Base-by-base conservation (phyloP, 2,329 filamentous ascomycete genomes). In the Colletotrichum sublineola region DNA sequence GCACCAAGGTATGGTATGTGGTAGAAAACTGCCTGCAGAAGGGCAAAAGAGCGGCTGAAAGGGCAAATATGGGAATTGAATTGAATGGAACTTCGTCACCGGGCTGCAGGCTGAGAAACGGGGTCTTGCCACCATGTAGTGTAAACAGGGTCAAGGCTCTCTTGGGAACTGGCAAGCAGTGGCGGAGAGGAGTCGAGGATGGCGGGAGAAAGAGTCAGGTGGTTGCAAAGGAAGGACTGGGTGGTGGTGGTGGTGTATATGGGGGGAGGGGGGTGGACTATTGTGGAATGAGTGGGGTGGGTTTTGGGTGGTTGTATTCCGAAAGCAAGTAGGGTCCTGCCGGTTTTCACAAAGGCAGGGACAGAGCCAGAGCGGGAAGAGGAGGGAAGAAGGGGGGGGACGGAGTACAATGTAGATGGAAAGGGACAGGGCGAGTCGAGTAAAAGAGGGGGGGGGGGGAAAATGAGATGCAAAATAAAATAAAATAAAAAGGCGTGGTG, bases 321-420 rank as follows among this genome's bases (percentile, higher is more conserved):
- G 69, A 38, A 72, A 72, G 69, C 69, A 72, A 72, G 69, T 69
- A 68, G 67, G 65, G 74, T 72, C 68, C 73, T 67, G 68, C 69
- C 65, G 71, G 72, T 68, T 20, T 46, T 11, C 63, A 58, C 71
- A 61, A 40, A 63, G 57, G 56, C 61, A 74, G 48, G 58, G 60
- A 67, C 67, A 74, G 63, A 68, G 70, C 69, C 68, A 74, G 73
- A 55, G 74, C 63, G 65, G 74, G 74, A 73, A 73, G 58, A 66
- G 50, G 61, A 73, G 67, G 55, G 58, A 65, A 52, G 68, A 53
- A 58, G 55, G 55, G 38, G 66, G 4, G 31, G 52, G 20, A 15
- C 9, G 52, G 12, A 42, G 65, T 12, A 15, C 9, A 31, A 8
- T 15, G 65, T 12, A 64, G 52, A 68, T 61, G 57, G 74, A 66